Base-by-base conservation (phyloP, 495 filamentous ascomycete species). In the Poronia punctata region DNA sequence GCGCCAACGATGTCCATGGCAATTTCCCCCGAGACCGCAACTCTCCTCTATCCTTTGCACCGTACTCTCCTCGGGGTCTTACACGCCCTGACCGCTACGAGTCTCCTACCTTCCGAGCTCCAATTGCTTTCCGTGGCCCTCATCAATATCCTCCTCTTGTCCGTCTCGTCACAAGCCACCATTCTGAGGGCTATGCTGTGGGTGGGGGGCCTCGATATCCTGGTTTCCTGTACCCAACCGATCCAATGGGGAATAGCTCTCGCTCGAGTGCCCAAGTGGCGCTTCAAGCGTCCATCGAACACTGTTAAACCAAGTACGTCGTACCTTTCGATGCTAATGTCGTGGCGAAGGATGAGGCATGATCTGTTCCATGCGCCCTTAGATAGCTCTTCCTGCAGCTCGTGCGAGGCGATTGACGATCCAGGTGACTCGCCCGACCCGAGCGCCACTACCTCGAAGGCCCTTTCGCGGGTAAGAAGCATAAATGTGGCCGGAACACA, bases 231-330 rank as follows among this genome's bases (percentile, higher is more conserved):
- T 57, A 71, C 73, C 26, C 76, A 81, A 33, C 73, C 90, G 11
- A 77, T 97, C n/a, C 76, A 70, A 57, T 95, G 86, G 86, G 86
- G 83, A 24, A 81, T 96, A 11, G 70, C 82, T 35, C 64, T 98
- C 28, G 88, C 90, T 12, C 70, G 93, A 27, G 84, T 98, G 24
- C 92, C 92, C 2, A 85, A 75, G 45, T 96, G 90, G 86, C 83
- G 88, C 23, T 89, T 97, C 48, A 76, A 80, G 45, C 77, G 80
- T 14, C 59, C 44, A 28, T 12, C 53, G 11, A 20, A 41, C 40
- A 42, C 52, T 2, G 38, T 49, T 26, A 64, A 52, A 53, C 47
- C 41, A 14, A 43, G 9, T 8, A 54, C 40, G 29, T 32, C 41
- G 15, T 44, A 51, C 17, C 32, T 72, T 7, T 41, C 53, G 9